Evolutionary conservation across 768 basidiomycete species (phyloP), one percentile per base, ranked within the genome.

Genomic region (Pleurotus salmoneostramineus): DNA sequence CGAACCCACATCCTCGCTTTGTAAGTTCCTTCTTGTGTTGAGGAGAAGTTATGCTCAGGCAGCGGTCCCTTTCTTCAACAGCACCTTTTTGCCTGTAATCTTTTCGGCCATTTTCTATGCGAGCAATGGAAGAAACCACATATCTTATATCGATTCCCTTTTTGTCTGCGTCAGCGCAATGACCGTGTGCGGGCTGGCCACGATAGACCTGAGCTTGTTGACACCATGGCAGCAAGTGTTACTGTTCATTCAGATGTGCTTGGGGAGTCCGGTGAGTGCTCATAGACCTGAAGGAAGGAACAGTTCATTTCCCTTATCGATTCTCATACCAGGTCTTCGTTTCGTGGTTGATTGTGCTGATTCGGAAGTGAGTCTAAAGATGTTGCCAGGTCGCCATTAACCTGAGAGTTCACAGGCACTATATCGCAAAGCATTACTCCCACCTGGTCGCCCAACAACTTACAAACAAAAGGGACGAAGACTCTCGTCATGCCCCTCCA

Each of bases 291-390:
- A 61, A 51, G 27, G 32, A 40, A 32, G n/a, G 32, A 40, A 32
- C 14, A 48, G 35, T 34, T 46, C 54, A 6, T 45, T 17, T 56
- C 45, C 12, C 12, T 27, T 27, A 37, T 44, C 47, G 56, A 48
- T 21, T 34, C n/a, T 55, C 15, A 10, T 8, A 49, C 12, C 51
- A 92, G 85, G 83, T 93, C 37, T 65, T 85, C 12, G 82, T 93
- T 6, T 92, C 91, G 0, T 91, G 92, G 88, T 76, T 92, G 58
- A 89, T 91, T 70, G 91, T 96, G 31, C 82, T 85, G 58, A 80
- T 87, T 58, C 80, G 93, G 58, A 85, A 83, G 89, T 89, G 49
- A 61, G 79, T 63, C 43, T 48, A 27, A 21, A 42, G 36, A 15
- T 44, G 45, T 12, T 47, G 17, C 15, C 35, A 12, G 55, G 21